Conservation (phyloP, 225 moss, liverwort and hornwort species). For the Lunularia cruciata region DNA sequence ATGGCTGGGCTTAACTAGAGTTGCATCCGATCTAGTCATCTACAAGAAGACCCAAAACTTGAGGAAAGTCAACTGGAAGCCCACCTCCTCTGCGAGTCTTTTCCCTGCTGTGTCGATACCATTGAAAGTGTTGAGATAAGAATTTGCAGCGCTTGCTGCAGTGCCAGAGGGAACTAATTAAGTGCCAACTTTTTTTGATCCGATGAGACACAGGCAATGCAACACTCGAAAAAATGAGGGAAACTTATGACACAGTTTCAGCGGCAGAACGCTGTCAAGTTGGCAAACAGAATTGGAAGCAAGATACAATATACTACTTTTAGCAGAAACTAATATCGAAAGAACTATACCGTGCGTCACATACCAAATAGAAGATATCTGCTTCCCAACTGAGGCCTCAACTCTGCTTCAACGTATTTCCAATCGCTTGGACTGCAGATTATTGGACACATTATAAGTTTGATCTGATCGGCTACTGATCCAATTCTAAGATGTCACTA, state of each 20-base stretch:
- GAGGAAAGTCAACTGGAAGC: not conserved
- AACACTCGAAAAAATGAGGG: too few relatives aligned
- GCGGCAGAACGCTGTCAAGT: too few relatives aligned
- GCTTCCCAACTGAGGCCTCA: constrained; percentile 64
- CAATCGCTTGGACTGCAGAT: constrained; percentile 72
- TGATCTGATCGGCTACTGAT: too few relatives aligned
- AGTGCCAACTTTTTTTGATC: not conserved
- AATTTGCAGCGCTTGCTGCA: constrained; percentile 86
- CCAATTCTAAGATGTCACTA: too few relatives aligned
- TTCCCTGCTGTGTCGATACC: constrained; percentile 82
- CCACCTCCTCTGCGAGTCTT: constrained; percentile 87
- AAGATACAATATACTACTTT: too few relatives aligned
- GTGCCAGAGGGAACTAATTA: not conserved
- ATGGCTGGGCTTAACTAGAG: too few relatives aligned
- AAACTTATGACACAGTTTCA: not conserved
- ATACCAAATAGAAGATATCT: constrained; percentile 79
- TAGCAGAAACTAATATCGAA: too few relatives aligned
- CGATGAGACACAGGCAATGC: not conserved
- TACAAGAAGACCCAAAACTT: too few relatives aligned
- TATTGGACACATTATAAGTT: too few relatives aligned
- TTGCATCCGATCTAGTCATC: too few relatives aligned
- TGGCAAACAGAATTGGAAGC: too few relatives aligned
- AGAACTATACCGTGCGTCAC: not conserved
- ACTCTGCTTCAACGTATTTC: constrained; percentile 66
- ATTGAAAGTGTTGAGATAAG: constrained; percentile 71